Conservation (phyloP, 1,284 basidiomycete species). For the Boletus semigastroideus region DNA sequence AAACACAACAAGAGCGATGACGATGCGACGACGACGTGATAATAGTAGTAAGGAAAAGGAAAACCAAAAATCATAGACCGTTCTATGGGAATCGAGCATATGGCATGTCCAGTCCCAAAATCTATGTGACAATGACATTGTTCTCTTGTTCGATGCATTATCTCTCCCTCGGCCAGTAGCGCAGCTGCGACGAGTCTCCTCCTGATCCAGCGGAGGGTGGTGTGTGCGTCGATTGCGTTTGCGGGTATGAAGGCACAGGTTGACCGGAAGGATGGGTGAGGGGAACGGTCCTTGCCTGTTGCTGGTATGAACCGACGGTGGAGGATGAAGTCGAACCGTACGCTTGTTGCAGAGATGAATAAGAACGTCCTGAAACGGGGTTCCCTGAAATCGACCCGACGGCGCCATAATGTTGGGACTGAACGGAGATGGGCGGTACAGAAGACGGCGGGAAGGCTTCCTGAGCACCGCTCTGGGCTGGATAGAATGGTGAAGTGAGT, state of each 20-base stretch:
- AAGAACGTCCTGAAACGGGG: conserved; percentile 25
- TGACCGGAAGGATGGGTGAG: conserved; percentile 15
- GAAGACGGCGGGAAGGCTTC: conserved; percentile 24
- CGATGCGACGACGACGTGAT: conserved; percentile 11
- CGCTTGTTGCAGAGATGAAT: conserved; percentile 28
- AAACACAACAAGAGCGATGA: conserved; percentile 13
- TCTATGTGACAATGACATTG: conserved; percentile 16
- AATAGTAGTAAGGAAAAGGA: conserved; percentile 1
- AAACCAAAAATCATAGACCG: conserved; percentile 1
- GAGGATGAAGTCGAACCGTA: conserved; percentile 22
- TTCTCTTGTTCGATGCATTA: conserved; percentile 13
- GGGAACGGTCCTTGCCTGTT: conserved; percentile 18
- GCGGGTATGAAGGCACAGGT: conserved; percentile 22
- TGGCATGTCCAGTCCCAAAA: conserved; percentile 15
- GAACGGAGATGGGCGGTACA: conserved; percentile 31
- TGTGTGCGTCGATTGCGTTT: conserved; percentile 15
- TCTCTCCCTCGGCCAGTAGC: conserved; percentile 32
- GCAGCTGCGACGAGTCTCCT: conserved; percentile 27
- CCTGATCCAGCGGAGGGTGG: conserved; percentile 30
- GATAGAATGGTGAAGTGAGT: conserved; percentile 46
- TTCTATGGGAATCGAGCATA: background rate
- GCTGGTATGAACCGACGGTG: conserved; percentile 22
- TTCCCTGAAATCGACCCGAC: conserved; percentile 19
- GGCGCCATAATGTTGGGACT: conserved; percentile 30
- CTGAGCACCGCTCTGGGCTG: conserved; percentile 32